These are phyloP conservation scores for Phytophthora fragariae DNA, from an alignment of 352 stramenopile species.

Conservation along the genomic window DNA sequence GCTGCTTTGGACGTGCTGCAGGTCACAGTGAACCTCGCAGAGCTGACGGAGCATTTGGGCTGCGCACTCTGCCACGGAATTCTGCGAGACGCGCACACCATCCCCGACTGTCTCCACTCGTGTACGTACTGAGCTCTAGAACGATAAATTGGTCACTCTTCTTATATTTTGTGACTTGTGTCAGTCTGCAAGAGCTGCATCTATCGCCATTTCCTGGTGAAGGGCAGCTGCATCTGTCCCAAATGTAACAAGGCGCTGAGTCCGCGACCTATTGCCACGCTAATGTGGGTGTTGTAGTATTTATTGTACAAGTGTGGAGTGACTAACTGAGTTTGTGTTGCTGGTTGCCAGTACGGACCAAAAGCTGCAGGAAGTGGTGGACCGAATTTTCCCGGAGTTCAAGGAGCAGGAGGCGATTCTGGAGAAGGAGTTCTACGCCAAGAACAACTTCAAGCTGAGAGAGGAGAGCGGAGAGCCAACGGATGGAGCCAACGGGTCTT, in stretches of 20 bases:
- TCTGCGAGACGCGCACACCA: conserved; percentile 80
- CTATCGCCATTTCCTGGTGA: conserved; percentile 76
- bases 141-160: conserved; percentile 1
- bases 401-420: conserved; percentile 54
- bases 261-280: conserved; percentile 60
- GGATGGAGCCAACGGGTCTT: conserved; percentile 16
- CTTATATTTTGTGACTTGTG: background rate
- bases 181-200: conserved; percentile 90
- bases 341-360: conserved; percentile 63
- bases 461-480: conserved; percentile 19
- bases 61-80: conserved; percentile 76
- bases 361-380: conserved; percentile 75
- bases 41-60: conserved; percentile 70
- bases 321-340: conserved; percentile 1
- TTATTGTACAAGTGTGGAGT: background rate
- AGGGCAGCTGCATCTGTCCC: conserved; percentile 63
- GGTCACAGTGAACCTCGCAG: conserved; percentile 59
- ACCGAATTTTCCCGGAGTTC: conserved; percentile 78
- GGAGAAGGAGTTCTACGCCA: conserved; percentile 70
- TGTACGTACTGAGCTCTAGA: conserved; percentile 44
- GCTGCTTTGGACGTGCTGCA: conserved; percentile 22
- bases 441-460: conserved; percentile 65
- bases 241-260: conserved; percentile 67
- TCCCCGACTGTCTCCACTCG: conserved; percentile 84
- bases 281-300: conserved; percentile 53